Conservation (phyloP, 2,329 filamentous ascomycete species). For the Xylariaceae sp. region DNA sequence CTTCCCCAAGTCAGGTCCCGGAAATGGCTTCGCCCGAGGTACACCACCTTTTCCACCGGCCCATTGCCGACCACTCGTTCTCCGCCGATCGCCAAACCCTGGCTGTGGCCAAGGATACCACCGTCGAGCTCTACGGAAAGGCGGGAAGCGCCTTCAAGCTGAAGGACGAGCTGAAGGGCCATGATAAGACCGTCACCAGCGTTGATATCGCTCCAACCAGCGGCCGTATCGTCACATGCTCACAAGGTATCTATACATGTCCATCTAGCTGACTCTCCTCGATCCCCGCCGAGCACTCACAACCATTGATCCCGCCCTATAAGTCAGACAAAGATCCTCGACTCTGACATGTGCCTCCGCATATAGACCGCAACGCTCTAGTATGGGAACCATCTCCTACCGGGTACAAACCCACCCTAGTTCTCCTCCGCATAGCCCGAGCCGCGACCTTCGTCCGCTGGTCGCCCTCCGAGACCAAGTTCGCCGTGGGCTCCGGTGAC, state of each 20-base stretch:
- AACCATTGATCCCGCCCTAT: neutral
- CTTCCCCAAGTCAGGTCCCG: neutral
- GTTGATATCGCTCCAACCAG: conserved; percentile 90
- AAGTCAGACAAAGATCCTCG: neutral
- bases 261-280: neutral
- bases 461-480: conserved; percentile 95
- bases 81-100: conserved; percentile 84
- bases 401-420: conserved; percentile 95
- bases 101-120: conserved; percentile 85
- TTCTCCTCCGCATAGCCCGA: conserved; percentile 93
- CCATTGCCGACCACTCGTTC: conserved; percentile 97
- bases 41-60: conserved; percentile 93
- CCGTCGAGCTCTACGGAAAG: conserved; percentile 80
- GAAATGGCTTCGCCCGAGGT: conserved; percentile 82
- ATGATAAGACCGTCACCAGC: conserved; percentile 94
- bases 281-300: neutral
- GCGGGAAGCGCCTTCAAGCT: conserved; percentile 72
- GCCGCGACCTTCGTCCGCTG: conserved; percentile 96
- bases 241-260: conserved; percentile 62
- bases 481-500: conserved; percentile 93
- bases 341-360: conserved; percentile 1
- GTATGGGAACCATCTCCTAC: conserved; percentile 93
- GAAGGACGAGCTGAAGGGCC: conserved; percentile 88
- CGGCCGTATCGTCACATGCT: conserved; percentile 95
- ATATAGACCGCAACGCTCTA: conserved; percentile 85